phyloP scores from a whole-genome alignment of 2,329 filamentous ascomycete genomes.

The Cytospora leucostoma region DNA sequence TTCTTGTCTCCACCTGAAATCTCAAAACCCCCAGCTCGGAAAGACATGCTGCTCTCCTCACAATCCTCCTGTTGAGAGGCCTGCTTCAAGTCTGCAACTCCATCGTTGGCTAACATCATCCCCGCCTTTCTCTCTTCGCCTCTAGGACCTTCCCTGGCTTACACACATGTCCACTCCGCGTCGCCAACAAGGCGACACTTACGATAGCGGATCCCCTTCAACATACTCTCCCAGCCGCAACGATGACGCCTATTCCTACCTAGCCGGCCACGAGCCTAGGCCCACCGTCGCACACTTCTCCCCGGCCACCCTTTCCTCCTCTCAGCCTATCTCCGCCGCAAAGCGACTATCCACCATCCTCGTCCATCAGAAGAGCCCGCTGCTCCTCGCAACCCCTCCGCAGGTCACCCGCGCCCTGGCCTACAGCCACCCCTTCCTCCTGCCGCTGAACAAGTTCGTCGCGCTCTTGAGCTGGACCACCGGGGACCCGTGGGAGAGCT shows the following conservation, averaged over 20 bases:
- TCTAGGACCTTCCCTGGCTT: conserved; percentile 27
- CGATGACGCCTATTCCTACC: conserved; percentile 58
- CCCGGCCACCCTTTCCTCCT: conserved; percentile 72
- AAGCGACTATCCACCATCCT: conserved; percentile 88
- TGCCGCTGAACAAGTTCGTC: conserved; percentile 82
- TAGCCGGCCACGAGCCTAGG: conserved; percentile 53
- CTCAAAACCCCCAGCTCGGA: not conserved
- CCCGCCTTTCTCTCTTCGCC: not conserved
- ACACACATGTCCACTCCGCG: conserved; percentile 29
- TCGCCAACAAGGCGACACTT: conserved; percentile 24
- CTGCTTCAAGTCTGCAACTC: not conserved
- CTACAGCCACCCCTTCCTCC: conserved; percentile 91
- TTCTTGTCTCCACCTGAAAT: not conserved
- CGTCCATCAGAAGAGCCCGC: conserved; percentile 93
- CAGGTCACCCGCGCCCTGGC: conserved; percentile 92
- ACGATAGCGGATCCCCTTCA: conserved; percentile 22
- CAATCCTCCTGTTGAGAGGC: not conserved
- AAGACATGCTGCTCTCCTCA: not conserved
- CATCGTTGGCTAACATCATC: conserved; percentile 4
- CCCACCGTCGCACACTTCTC: conserved; percentile 91
- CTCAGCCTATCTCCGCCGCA: conserved; percentile 60
- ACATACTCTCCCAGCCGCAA: conserved; percentile 39
- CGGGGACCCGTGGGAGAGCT: conserved; percentile 95
- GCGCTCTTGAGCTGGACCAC: conserved; percentile 93
- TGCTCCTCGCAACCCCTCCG: conserved; percentile 89